Evolutionary conservation across 306 rosid species (phyloP), one percentile per base, ranked within the genome.

Genomic region (Trifolium pratense): DNA sequence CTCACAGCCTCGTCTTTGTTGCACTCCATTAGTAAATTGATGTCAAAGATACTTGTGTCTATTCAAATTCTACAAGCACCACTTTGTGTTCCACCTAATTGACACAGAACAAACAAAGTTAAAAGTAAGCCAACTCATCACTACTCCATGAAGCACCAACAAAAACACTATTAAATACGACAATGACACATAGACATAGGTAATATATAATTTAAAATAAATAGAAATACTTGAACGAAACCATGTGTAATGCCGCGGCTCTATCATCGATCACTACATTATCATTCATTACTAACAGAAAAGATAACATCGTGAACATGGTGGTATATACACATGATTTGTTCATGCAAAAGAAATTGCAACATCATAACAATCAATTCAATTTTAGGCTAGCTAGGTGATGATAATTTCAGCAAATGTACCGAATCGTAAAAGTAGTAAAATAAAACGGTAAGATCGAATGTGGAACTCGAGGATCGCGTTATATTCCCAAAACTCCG

Each of bases 1-100:
- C 82, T 87, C 71, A 80, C 0, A 55, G 97, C 98, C 80, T 91
- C 96, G 3, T 91, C 97, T 81, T 86, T 94, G 90, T 94, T 94
- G 80, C 96, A 94, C 78, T 94, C 98, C 98, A 94, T 94, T 37
- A 62, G 46, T 48, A 79, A 66, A 70, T 43, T 26, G 51, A 77
- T 70, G 63, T 65, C 70, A 56, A 79, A 73, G 36, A 32, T 32
- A 40, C 13, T 7, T 29, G 32, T 4, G 32, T 1, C 4, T 29
- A 29, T 29, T 29, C 15, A 3, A 12, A 4, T 40, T 40, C 46
- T 3, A 40, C 46, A 40, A 40, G 13, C 15, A 40, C 5, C 46
- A 40, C 46, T 81, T 17, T 73, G 66, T 14, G 55, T 65, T 59
- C 70, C 75, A 73, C 78, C 89, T 81, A 75, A 72, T 59, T 61